Base-by-base conservation (phyloP, 225 moss, liverwort and hornwort species). In the Lunularia cruciata region DNA sequence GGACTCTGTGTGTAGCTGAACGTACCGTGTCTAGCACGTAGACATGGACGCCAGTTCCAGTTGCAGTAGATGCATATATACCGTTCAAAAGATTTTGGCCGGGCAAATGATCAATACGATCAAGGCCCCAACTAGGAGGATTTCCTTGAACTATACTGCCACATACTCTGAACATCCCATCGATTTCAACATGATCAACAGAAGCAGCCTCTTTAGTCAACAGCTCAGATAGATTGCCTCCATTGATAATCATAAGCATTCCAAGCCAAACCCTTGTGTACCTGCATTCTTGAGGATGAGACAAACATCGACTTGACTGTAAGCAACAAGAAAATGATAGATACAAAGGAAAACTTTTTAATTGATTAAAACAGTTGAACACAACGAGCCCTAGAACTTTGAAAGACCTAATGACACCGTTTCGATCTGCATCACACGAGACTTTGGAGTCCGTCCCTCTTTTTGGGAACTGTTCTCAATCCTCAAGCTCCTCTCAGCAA, bases 21-120 rank as follows among this genome's bases (percentile, higher is more conserved):
- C 80, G 4, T 89, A 96, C 92, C 40, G 95, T 96, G 57, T 96
- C 95, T n/a, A 96, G 67, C 34, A 96, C 8, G n/a, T 96, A 96
- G 11, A 89, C 70, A 42, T 96, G 95, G 51, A 90, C 90, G 32
- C 84, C 87, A 12, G 8, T 87, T 49, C 95, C 95, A 56, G 85
- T 84, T 65, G 63, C 73, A 73, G 80, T 64, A 11, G 90, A 84
- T 0, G 88, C 71, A 47, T 87, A 96, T 0, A 96, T 38, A 14
- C 83, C 72, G 48, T 96, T 92, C 1, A 92, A 48, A 51, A 86
- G 33, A 18, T 70, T 30, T 60, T 96, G 88, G 1, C 70, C 84
- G 0, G 84, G 54, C 72, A 84, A 80, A 62, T 89, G 95, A 70
- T 96, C 95, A 25, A 96, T 96, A 9, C 92, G 86, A 65, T 96